Base-by-base conservation (phyloP, 345 rosid species). In the Euphorbia tirucalli region DNA sequence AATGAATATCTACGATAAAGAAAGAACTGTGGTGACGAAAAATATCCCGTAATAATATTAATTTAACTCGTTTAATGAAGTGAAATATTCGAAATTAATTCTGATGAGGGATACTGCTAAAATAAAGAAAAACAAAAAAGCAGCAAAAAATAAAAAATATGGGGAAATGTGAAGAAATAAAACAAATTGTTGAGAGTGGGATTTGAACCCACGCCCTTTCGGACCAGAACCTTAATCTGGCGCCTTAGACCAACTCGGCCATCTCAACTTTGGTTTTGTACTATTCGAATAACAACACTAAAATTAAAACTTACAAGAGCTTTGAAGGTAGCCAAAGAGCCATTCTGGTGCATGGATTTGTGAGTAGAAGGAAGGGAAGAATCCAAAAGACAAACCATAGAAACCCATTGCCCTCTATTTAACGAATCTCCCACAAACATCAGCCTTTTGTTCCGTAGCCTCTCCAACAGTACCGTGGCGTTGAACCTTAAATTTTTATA, bases 171-270 rank as follows among this genome's bases (percentile, higher is more conserved):
- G 25, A 28, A 28, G 22, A 59, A 25, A 5, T 0, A 64, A n/a
- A 21, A 41, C 1, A 21, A 39, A 2, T 6, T 90, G 97, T 94
- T 78, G 95, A 90, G 87, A 89, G 92, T 93, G 93, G 90, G 93
- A 88, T 88, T 96, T 86, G 92, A 90, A 93, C 97, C 97, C 97
- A 89, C 92, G 98, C 91, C 97, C 92, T 88, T 87, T 88, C 93
- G 93, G 97, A 91, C 99, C 90, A 89, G 91, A 89, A 93, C 98
- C 99, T 89, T 89, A 92, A 92, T 89, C 94, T 90, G 90, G 97
- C 94, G 93, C 96, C 97, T 93, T 88, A 84, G 92, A 90, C 97
- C 96, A 90, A 94, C 97, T 92, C 97, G 92, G 93, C 97, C 97
- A 90, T 88, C 86, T 83, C 90, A 85, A 89, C 96, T 11, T 25